These are phyloP conservation scores for Umbelopsis sp. DNA, from an alignment of 192 early-diverging fungal genomes.

Conservation along the genomic window DNA sequence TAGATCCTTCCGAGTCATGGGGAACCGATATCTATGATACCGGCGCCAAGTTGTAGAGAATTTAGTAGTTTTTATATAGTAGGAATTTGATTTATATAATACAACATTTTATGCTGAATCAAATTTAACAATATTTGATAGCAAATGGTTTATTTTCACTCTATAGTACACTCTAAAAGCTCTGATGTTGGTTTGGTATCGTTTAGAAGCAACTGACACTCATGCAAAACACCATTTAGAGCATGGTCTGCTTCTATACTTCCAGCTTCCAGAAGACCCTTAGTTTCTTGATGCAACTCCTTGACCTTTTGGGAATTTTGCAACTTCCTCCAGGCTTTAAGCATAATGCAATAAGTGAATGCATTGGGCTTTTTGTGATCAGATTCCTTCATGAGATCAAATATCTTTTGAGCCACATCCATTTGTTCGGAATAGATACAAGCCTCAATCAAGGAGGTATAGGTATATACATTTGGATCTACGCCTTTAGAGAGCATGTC, in stretches of 20 bases:
- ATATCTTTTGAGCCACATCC: constrained; percentile 40
- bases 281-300: neutral
- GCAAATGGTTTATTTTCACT: neutral
- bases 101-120: too few relatives aligned
- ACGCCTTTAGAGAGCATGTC: constrained; percentile 29
- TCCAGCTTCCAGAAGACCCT: neutral
- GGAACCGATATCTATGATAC: constrained; percentile 9
- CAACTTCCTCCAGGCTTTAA: constrained; percentile 25
- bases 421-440: constrained; percentile 28
- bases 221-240: neutral
- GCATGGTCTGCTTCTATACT: neutral
- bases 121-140: too few relatives aligned
- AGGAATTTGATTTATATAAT: too few relatives aligned
- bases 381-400: constrained; percentile 35
- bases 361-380: constrained; percentile 32
- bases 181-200: neutral
- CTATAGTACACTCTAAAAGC: neutral
- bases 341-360: constrained; percentile 35
- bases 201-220: neutral
- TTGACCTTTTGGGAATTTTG: neutral
- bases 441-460: constrained; percentile 34
- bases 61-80: too few relatives aligned
- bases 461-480: constrained; percentile 40
- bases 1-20: constrained; percentile 1
- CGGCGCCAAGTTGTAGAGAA: constrained; percentile 13